phyloP scores from a whole-genome alignment of 208 protist genomes.

The Crithidia expoeki region DNA sequence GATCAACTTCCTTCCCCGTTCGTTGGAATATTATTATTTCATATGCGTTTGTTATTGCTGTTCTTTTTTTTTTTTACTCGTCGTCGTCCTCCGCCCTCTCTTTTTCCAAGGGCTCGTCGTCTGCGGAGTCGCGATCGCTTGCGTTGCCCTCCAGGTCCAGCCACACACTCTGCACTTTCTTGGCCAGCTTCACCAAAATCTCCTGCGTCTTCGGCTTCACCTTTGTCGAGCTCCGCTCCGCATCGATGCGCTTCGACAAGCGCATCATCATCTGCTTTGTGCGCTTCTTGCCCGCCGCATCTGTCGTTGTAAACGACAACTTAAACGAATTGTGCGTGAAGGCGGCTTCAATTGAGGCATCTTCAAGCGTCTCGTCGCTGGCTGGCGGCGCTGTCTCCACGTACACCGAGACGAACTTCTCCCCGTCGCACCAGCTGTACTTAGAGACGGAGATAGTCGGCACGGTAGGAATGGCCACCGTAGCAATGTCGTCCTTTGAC shows the following conservation, averaged over 20 bases:
- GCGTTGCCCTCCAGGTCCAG: conserved; percentile 63
- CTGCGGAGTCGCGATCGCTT: conserved; percentile 30
- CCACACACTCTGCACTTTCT: conserved; percentile 57
- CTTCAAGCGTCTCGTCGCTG: conserved; percentile 42
- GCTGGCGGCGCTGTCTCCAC: conserved; percentile 42
- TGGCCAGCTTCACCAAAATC: conserved; percentile 65
- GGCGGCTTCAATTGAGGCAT: conserved; percentile 40
- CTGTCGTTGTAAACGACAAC: conserved; percentile 40
- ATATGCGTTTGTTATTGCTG: background rate
- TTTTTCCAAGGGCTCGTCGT: conserved; percentile 16
- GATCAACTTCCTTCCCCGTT: background rate
- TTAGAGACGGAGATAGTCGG: conserved; percentile 45
- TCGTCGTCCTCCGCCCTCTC: conserved; percentile 19
- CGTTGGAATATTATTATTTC: background rate
- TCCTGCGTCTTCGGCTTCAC: conserved; percentile 58
- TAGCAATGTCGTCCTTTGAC: conserved; percentile 33
- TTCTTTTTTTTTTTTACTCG: conserved; percentile 11
- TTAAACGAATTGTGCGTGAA: conserved; percentile 42
- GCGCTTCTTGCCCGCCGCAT: conserved; percentile 27
- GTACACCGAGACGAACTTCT: conserved; percentile 76
- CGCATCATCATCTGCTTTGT: conserved; percentile 44
- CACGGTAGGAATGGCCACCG: conserved; percentile 7
- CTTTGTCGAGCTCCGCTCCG: conserved; percentile 45
- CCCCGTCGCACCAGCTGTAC: conserved; percentile 77
- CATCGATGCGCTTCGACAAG: conserved; percentile 61